Evolutionary conservation across 805 yeast species (phyloP), one percentile per base, ranked within the genome.

Genomic region (Blastobotrys robertii): DNA sequence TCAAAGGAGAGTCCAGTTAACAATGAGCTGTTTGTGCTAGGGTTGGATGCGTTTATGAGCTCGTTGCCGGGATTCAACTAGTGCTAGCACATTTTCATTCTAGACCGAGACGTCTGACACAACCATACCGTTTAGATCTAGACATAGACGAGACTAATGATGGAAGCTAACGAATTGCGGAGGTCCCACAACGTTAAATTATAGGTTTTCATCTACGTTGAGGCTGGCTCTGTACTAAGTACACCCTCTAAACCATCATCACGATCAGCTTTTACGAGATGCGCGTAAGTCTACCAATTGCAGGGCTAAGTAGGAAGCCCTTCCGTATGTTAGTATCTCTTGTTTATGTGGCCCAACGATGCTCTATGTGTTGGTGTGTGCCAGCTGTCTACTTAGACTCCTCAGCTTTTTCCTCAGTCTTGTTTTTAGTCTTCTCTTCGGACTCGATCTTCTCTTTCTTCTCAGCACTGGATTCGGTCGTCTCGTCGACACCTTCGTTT

Each of bases 1-100:
- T 51, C 62, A 28, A 72, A 68, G 7, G 74, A 70, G 0, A 68
- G 66, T 34, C 73, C 69, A 42, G 76, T 84, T 34, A 66, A 67
- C 35, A 82, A 78, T 54, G 73, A 69, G 47, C 63, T 68, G 35
- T 84, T 84, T 52, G 68, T 72, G 2, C 60, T 62, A 31, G 74
- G 74, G 11, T 67, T 83, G 1, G 88, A 82, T 55, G 59, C 67
- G 14, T 73, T 67, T 45, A 52, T 67, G 9, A 47, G 59, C n/a
- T 56, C 63, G 5, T 44, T 62, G 8, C 59, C 59, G 8, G 58
- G 60, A 9, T 61, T 55, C 44, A 49, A 48, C 15, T 45, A 41
- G 42, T 19, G 15, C n/a, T n/a, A n/a, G n/a, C n/a, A n/a, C n/a
- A n/a, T n/a, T n/a, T n/a, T n/a, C n/a, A n/a, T n/a, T n/a, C n/a